A percentile compares a stretch with the other conserved stretches of the same genome.
These are phyloP conservation scores for Ormosia semicastrata DNA, from an alignment of 306 rosid species.

Conservation along the genomic window DNA sequence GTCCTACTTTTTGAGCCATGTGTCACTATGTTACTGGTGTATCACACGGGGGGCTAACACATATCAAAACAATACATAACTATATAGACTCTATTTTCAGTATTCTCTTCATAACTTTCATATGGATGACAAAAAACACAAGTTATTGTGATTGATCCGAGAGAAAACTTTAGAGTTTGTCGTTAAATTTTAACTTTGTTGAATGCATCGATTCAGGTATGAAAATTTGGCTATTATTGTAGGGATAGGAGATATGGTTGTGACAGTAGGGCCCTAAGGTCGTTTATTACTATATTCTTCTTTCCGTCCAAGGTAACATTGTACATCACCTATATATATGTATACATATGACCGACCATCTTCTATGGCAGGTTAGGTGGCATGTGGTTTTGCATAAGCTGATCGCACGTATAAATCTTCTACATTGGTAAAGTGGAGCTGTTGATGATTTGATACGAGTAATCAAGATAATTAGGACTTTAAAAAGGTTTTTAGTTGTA, in stretches of 20 bases:
- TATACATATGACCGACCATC: not conserved
- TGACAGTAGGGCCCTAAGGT: slow-evolving; percentile 36
- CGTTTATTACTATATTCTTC: slow-evolving; percentile 4
- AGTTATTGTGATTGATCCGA: slow-evolving; percentile 33
- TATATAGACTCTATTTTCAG: not conserved
- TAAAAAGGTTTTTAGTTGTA: not conserved
- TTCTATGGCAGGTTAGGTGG: slow-evolving; percentile 16
- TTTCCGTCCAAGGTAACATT: not conserved
- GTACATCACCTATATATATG: not conserved
- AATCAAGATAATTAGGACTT: slow-evolving; percentile 1
- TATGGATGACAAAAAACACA: slow-evolving; percentile 7
- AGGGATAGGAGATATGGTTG: slow-evolving; percentile 36
- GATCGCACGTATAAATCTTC: not conserved
- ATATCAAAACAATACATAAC: slow-evolving; percentile 22
- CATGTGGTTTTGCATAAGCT: slow-evolving; percentile 14
- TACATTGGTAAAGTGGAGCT: slow-evolving; percentile 27
- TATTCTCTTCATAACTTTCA: slow-evolving; percentile 3
- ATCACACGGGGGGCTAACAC: slow-evolving; percentile 45
- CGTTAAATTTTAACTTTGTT: slow-evolving; percentile 19
- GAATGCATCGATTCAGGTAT: slow-evolving; percentile 39
- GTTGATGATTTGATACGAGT: slow-evolving; percentile 30
- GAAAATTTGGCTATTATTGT: slow-evolving; percentile 12
- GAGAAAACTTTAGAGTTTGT: slow-evolving; percentile 31
- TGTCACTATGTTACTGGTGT: slow-evolving; percentile 18
- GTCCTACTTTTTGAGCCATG: slow-evolving; percentile 3